phyloP scores from a whole-genome alignment of 1,284 basidiomycete species.

The Apiotrichum porosum region DNA sequence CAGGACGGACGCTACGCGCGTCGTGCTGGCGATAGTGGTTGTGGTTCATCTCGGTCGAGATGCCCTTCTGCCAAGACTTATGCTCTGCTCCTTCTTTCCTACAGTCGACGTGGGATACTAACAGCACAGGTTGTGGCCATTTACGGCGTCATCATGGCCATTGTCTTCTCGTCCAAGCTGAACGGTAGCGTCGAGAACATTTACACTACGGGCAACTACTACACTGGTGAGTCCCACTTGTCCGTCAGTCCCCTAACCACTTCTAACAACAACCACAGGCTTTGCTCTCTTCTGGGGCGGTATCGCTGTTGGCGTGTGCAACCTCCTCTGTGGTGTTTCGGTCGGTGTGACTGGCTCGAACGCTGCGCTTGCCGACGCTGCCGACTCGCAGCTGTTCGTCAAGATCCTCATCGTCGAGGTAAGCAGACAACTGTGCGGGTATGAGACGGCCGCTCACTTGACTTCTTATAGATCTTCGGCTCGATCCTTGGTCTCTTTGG shows the following conservation, averaged over 20 bases:
- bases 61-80: too few relatives aligned
- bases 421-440: constrained; percentile 1
- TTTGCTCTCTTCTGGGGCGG: constrained; percentile 94
- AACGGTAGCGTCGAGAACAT: constrained; percentile 59
- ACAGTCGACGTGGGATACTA: too few relatives aligned
- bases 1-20: too few relatives aligned
- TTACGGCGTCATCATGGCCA: constrained; percentile 82
- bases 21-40: too few relatives aligned
- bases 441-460: neutral
- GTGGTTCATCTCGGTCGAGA: too few relatives aligned
- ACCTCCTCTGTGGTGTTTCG: constrained; percentile 85
- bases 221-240: constrained; percentile 62
- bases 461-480: constrained; percentile 66
- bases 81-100: too few relatives aligned
- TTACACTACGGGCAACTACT: constrained; percentile 80
- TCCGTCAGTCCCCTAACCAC: too few relatives aligned
- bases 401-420: constrained; percentile 86
- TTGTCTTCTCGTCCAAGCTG: constrained; percentile 84
- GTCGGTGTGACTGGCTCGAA: constrained; percentile 90
- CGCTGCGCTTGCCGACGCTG: constrained; percentile 84
- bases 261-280: too few relatives aligned
- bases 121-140: constrained; percentile 92
- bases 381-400: constrained; percentile 86
- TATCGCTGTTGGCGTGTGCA: constrained; percentile 78
- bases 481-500: constrained; percentile 88